Evolutionary conservation across 345 rosid genomes (phyloP).

Genomic region (Salix koriyanagi): DNA sequence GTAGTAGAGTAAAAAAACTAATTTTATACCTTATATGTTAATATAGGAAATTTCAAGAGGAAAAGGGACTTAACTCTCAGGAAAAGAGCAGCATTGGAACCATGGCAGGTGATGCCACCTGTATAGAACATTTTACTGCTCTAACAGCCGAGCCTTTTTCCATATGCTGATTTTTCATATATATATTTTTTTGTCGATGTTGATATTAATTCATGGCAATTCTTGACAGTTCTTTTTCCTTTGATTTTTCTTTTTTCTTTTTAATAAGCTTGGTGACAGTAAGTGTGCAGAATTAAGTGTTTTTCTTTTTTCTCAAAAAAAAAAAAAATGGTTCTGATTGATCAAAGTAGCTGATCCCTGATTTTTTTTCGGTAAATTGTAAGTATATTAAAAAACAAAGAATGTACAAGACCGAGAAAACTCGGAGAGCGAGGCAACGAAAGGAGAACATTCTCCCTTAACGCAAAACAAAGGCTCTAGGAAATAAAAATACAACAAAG

Average conservation of each 20-base stretch:
- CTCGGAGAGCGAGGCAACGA: too few species aligned
- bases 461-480: too few species aligned
- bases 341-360: not conserved
- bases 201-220: not conserved
- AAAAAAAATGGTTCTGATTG: not conserved
- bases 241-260: too few species aligned
- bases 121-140: not conserved
- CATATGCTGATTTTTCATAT: not conserved
- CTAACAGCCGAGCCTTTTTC: not conserved
- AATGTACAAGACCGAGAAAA: too few species aligned
- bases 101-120: conserved; percentile 33
- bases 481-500: too few species aligned
- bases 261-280: not conserved
- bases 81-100: conserved; percentile 20
- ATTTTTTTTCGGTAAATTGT: too few species aligned
- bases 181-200: not conserved
- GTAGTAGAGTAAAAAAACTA: not conserved
- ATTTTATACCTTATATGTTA: not conserved
- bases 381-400: too few species aligned
- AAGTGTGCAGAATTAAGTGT: not conserved
- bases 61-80: conserved; percentile 15
- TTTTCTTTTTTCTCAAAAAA: not conserved
- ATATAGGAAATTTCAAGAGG: conserved; percentile 19
- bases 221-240: not conserved
- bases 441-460: too few species aligned